These are phyloP conservation scores for Hymenoscyphus scutula DNA, from an alignment of 2,329 filamentous ascomycete species.

Conservation along the genomic window DNA sequence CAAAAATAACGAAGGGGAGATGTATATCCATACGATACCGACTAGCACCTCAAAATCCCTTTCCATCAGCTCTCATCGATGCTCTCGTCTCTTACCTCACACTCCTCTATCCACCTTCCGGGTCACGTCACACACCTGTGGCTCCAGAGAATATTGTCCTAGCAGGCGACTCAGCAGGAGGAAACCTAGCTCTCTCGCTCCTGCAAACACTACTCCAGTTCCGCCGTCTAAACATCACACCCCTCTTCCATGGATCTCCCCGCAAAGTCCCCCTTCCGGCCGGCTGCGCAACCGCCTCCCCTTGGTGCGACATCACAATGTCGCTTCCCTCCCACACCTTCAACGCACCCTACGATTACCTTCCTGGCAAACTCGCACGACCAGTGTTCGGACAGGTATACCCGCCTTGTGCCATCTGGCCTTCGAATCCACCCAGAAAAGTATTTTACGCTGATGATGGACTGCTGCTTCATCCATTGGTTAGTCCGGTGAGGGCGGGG, in stretches of 20 bases:
- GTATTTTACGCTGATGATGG: constrained; percentile 55
- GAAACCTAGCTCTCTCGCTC: constrained; percentile 65
- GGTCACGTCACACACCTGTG: constrained; percentile 64
- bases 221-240: constrained; percentile 42
- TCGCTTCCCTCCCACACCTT: constrained; percentile 54
- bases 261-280: constrained; percentile 65
- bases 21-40: constrained; percentile 64
- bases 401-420: constrained; percentile 56
- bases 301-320: constrained; percentile 71
- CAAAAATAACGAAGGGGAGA: constrained; percentile 63
- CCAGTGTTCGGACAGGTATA: constrained; percentile 35
- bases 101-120: constrained; percentile 67
- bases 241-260: constrained; percentile 59
- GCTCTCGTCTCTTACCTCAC: constrained; percentile 68
- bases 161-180: constrained; percentile 71
- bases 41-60: constrained; percentile 70
- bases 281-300: constrained; percentile 59
- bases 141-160: constrained; percentile 66
- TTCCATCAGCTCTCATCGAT: constrained; percentile 72
- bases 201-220: constrained; percentile 68
- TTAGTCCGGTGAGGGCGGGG: constrained; percentile 55
- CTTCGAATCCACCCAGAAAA: constrained; percentile 50
- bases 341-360: constrained; percentile 61
- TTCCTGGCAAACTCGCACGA: constrained; percentile 44
- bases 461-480: constrained; percentile 64